phyloP scores from a whole-genome alignment of 1,139 yeast genomes.

The Meyerozyma sp. region DNA sequence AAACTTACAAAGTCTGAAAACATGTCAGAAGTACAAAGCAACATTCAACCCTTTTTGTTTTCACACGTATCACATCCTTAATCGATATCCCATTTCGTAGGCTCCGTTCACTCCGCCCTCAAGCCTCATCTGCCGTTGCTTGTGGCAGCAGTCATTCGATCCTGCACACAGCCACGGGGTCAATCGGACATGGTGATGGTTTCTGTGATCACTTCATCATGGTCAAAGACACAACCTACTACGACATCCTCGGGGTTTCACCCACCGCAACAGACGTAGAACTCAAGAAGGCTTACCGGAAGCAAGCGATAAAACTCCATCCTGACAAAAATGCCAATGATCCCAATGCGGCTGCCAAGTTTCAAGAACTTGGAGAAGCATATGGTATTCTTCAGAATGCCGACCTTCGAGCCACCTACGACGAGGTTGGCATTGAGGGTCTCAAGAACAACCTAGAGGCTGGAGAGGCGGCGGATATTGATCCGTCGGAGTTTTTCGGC shows the following conservation, averaged over 20 bases:
- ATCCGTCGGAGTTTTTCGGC: conserved; percentile 70
- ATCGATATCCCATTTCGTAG: too few species aligned
- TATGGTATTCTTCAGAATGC: conserved; percentile 37
- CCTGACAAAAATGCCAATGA: conserved; percentile 25
- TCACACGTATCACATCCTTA: too few species aligned
- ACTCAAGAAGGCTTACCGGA: conserved; percentile 23
- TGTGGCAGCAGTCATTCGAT: too few species aligned
- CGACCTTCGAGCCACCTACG: conserved; percentile 34
- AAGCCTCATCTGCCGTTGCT: too few species aligned
- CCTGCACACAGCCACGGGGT: too few species aligned
- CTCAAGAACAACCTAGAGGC: conserved; percentile 20
- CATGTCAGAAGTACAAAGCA: too few species aligned
- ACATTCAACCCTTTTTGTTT: too few species aligned
- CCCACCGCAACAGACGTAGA: conserved; percentile 18
- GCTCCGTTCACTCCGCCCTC: too few species aligned
- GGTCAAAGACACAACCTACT: conserved; percentile 22
- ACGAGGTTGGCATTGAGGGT: conserved; percentile 41
- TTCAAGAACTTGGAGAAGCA: conserved; percentile 34
- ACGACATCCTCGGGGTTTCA: conserved; percentile 18
- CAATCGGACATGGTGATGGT: too few species aligned
- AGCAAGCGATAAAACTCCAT: conserved; percentile 21
- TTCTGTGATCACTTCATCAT: conserved; percentile 6
- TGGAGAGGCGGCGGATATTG: conserved; percentile 14
- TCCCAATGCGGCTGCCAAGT: conserved; percentile 22
- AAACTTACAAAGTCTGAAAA: too few species aligned